Base-by-base conservation (phyloP, 2,329 filamentous ascomycete genomes). In the Trichoderma polysporum region DNA sequence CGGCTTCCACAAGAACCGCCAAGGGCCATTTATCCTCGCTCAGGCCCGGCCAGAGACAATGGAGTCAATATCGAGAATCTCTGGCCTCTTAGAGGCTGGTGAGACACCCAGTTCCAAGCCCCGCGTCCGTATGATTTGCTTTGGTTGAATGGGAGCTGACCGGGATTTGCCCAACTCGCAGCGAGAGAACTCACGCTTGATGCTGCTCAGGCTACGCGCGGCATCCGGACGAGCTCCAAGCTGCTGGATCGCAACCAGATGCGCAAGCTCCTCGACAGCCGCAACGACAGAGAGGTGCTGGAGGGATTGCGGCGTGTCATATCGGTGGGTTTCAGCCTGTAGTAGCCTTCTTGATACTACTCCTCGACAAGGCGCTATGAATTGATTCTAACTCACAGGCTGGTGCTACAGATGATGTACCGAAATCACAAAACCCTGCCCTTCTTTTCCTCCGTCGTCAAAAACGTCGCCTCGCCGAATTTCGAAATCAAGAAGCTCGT, bases 381-480 rank as follows among this genome's bases (percentile, higher is more conserved):
- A n/a, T 45, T 53, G 54, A 37, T 61, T 33, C 50, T 49, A 45
- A 39, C 22, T 15, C 17, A 45, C n/a, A 19, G 12, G n/a, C 17
- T 6, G 45, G 12, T 22, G 12, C 47, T 63, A 3, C 75, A 97
- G 93, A 94, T 98, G 91, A 97, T 97, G 88, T 98, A 97, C 81
- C 89, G 89, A 72, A 89, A 91, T 73, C 92, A 96, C 77, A 90
- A 92, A 72, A 97, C 93, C 67, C 85, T 97, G 2, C 90, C 92
- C 25, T 97, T 94, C 84, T 99, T 99, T 84, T 97, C 94, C n/a
- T 91, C 93, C 27, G 91, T 99, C 65, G 93, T 99, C 78, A 99
- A 99, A 82, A 99, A 98, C 73, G 93, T 97, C 68, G 94, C 94
- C 31, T 97, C 92, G 41, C 91, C 94, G 15, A 97, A 93, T 74